A percentile compares a stretch with the other conserved stretches of the same genome.
Conservation (phyloP, 345 rosid species). For the Ricinus communis region DNA sequence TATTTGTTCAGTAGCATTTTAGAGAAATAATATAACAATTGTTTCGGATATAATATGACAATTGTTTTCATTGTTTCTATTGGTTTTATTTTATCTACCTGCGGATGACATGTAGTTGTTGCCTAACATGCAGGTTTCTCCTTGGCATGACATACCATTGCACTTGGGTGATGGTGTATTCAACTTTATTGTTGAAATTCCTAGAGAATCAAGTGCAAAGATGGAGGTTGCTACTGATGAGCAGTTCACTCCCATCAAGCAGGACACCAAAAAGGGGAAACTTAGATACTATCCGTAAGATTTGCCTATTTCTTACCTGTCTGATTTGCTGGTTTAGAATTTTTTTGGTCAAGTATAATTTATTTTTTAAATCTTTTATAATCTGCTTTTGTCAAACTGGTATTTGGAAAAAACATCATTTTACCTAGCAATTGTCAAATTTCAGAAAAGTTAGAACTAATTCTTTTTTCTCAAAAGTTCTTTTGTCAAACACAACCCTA, state of each 20-base stretch:
- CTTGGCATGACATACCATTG: constrained; percentile 94
- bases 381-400: too few relatives aligned
- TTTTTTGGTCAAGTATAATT: too few relatives aligned
- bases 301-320: background rate
- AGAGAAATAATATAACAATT: background rate
- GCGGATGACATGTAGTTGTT: background rate
- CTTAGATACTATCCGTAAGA: constrained; percentile 73
- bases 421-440: too few relatives aligned
- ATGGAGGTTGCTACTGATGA: constrained; percentile 99
- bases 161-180: constrained; percentile 76
- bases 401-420: too few relatives aligned
- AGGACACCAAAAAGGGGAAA: constrained; percentile 77
- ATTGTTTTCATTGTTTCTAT: background rate
- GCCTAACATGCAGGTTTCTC: constrained; percentile 60
- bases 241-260: constrained; percentile 86
- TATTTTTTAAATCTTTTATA: too few relatives aligned
- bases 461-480: too few relatives aligned
- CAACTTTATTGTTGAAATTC: constrained; percentile 85
- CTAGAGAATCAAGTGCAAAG: constrained; percentile 90
- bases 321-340: too few relatives aligned
- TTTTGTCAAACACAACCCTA: too few relatives aligned
- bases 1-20: background rate
- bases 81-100: background rate
- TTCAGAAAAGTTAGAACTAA: too few relatives aligned
- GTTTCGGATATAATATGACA: background rate